Percentiles rank a stretch among this genome's conserved stretches.
These are phyloP conservation scores for Cotoneaster glaucophyllus DNA, from an alignment of 306 rosid genomes.

Conservation along the genomic window DNA sequence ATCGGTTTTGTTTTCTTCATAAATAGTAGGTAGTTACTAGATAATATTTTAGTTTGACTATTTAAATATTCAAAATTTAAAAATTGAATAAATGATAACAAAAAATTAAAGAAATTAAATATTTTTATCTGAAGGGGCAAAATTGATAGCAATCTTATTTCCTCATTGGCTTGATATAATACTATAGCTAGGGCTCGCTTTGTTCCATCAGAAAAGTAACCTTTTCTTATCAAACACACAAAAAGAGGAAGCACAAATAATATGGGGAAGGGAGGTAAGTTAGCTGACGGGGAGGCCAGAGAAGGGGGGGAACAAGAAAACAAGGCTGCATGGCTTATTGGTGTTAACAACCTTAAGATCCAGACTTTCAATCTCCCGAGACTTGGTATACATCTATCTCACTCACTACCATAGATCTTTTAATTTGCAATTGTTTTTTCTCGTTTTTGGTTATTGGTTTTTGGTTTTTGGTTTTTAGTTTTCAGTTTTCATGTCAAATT, in stretches of 20 bases:
- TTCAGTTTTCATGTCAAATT: background rate
- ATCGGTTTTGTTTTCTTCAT: no score
- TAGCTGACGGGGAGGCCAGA: background rate
- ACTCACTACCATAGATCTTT: background rate
- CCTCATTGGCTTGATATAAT: background rate
- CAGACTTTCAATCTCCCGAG: background rate
- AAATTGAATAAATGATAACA: no score
- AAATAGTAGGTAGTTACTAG: no score
- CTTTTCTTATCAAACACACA: background rate
- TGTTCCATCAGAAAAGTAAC: background rate
- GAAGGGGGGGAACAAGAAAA: background rate
- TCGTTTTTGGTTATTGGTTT: no score
- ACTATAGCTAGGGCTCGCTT: background rate
- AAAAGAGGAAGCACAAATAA: no score
- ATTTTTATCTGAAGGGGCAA: no score
- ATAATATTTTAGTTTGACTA: no score
- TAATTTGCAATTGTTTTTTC: background rate
- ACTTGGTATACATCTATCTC: background rate
- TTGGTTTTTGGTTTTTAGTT: background rate
- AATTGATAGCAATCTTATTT: no score
- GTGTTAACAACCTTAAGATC: background rate
- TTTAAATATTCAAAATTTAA: no score
- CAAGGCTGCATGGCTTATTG: background rate
- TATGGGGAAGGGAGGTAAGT: background rate
- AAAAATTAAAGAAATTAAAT: no score